phyloP scores from a whole-genome alignment of 2,329 filamentous ascomycete genomes.

The Reticulascus tulasneorum region DNA sequence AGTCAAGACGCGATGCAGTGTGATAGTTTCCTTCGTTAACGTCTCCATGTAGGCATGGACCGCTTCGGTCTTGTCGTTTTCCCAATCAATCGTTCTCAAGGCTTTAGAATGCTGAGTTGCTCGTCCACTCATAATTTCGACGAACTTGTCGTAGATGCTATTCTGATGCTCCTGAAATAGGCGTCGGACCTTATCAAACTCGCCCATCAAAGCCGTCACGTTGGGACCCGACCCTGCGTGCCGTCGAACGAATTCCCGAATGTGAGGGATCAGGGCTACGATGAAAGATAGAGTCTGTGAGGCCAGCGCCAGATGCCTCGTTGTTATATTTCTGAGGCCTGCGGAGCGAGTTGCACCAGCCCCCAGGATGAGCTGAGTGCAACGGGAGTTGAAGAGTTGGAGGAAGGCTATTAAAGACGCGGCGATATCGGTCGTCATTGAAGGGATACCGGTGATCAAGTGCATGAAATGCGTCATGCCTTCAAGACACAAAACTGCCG shows the following conservation, averaged over 20 bases:
- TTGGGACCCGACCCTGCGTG: conserved; percentile 55
- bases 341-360: conserved; percentile 87
- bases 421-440: conserved; percentile 81
- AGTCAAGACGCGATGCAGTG: conserved; percentile 75
- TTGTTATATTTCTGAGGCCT: conserved; percentile 92
- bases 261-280: conserved; percentile 79
- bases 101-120: conserved; percentile 69
- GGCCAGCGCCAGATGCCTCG: conserved; percentile 88
- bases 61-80: conserved; percentile 41
- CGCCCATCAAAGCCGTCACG: conserved; percentile 62
- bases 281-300: conserved; percentile 87
- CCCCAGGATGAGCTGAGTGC: conserved; percentile 92
- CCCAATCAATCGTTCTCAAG: conserved; percentile 74
- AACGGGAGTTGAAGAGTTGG: conserved; percentile 91
- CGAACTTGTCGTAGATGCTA: conserved; percentile 86
- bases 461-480: conserved; percentile 81
- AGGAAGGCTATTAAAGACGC: conserved; percentile 78
- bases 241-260: conserved; percentile 85
- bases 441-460: conserved; percentile 79
- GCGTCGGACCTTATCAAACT: conserved; percentile 84
- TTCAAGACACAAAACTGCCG: conserved; percentile 74
- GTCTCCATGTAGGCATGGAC: conserved; percentile 78
- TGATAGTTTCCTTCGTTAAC: conserved; percentile 79
- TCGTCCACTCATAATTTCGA: conserved; percentile 84
- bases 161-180: conserved; percentile 85